phyloP scores from a whole-genome alignment of 2,329 filamentous ascomycete genomes.

The Paecilomyces fulvus region DNA sequence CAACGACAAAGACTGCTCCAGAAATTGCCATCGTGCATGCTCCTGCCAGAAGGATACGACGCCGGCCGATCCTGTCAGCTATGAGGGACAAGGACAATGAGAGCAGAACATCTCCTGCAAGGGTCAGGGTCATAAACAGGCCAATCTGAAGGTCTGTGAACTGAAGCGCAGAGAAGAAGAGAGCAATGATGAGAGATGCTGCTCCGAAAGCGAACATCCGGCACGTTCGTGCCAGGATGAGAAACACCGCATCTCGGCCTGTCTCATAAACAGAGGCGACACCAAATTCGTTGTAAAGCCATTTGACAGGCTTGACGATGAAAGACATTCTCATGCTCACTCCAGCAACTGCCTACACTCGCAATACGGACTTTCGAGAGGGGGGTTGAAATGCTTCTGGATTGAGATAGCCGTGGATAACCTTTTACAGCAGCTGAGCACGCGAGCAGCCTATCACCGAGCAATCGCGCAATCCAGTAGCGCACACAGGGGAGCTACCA shows the following conservation, averaged over 20 bases:
- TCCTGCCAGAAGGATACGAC: not conserved
- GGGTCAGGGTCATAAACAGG: not conserved
- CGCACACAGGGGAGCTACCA: no score
- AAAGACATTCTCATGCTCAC: not conserved
- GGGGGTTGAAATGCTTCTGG: no score
- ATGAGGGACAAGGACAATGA: not conserved
- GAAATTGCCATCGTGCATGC: not conserved
- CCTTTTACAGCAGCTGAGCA: no score
- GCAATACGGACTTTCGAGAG: no score
- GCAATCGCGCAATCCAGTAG: no score
- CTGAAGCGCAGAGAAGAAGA: not conserved
- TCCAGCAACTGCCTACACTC: no score
- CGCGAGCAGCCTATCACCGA: no score
- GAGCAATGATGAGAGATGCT: not conserved
- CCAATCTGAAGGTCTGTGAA: not conserved
- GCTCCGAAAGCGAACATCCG: not conserved
- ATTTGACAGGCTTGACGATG: not conserved
- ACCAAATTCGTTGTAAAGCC: not conserved
- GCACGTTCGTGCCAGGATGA: not conserved
- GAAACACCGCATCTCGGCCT: not conserved
- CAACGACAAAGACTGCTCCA: not conserved
- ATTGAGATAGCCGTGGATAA: no score
- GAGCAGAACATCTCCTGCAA: not conserved
- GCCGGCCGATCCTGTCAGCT: not conserved
- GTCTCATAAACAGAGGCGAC: not conserved